Percentiles rank a stretch among this genome's conserved stretches.
phyloP scores from a whole-genome alignment of 345 rosid species.

The Erysimum cheiranthoides region DNA sequence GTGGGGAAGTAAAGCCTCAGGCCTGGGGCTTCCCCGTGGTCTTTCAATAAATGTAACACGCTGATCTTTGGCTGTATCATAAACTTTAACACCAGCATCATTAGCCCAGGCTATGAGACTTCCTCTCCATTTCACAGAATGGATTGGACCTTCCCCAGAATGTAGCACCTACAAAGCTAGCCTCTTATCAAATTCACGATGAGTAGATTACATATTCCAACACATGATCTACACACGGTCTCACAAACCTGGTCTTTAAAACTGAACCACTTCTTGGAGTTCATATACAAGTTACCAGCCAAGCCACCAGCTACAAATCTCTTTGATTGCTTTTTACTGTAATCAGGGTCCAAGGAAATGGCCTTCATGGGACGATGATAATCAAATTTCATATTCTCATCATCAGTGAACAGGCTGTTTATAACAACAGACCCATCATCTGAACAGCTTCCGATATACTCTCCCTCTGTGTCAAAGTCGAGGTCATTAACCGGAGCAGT shows the following conservation, averaged over 20 bases:
- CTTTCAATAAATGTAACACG: slow-evolving; percentile 94
- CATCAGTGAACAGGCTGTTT: slow-evolving; percentile 92
- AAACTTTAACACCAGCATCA: slow-evolving; percentile 95
- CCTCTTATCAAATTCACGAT: slow-evolving; percentile 19
- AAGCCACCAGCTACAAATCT: slow-evolving; percentile 97
- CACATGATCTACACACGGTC: neutral
- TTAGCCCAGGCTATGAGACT: slow-evolving; percentile 99
- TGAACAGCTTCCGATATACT: slow-evolving; percentile 95
- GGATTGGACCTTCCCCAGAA: slow-evolving; percentile 99
- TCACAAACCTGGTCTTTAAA: slow-evolving; percentile 80
- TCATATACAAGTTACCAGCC: slow-evolving; percentile 89
- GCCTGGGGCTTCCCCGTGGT: slow-evolving; percentile 90
- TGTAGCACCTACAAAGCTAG: slow-evolving; percentile 71
- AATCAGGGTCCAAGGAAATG: slow-evolving; percentile 88
- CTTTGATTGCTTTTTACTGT: slow-evolving; percentile 68
- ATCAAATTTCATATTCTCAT: slow-evolving; percentile 82
- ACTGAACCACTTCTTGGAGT: slow-evolving; percentile 93
- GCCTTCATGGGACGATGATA: slow-evolving; percentile 99
- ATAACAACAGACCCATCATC: slow-evolving; percentile 95
- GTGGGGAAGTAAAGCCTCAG: slow-evolving; percentile 91
- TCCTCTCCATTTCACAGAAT: slow-evolving; percentile 88
- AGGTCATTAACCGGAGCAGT: slow-evolving; percentile 93
- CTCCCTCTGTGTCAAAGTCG: slow-evolving; percentile 91
- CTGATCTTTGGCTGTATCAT: slow-evolving; percentile 89
- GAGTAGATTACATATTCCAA: slow-evolving; percentile 3